phyloP scores from a whole-genome alignment of 1,284 basidiomycete species.

The Ustilago trichophora region DNA sequence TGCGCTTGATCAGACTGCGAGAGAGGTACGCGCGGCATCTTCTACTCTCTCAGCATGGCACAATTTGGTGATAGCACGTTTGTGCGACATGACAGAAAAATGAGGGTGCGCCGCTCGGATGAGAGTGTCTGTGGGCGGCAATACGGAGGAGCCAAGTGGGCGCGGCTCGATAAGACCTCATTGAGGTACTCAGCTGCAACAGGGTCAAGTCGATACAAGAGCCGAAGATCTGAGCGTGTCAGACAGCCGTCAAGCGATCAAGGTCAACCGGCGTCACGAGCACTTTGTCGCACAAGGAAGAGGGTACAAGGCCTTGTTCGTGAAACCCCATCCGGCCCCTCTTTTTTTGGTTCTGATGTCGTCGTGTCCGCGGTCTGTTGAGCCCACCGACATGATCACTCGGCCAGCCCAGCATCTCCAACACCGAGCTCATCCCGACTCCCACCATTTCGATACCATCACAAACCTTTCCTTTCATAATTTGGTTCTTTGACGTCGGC shows the following conservation, averaged over 20 bases:
- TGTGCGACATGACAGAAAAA: background rate
- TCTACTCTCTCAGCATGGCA: no score
- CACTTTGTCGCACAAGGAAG: background rate
- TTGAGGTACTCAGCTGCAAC: background rate
- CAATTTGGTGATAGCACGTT: no score
- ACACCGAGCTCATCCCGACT: slow-evolving; percentile 4
- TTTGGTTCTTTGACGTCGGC: no score
- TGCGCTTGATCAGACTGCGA: no score
- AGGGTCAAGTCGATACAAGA: no score
- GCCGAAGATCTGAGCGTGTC: slow-evolving; percentile 9
- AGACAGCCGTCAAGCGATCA: background rate
- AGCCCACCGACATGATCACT: background rate
- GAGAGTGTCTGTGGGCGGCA: background rate
- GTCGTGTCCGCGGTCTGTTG: no score
- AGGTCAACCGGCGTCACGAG: background rate
- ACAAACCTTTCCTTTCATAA: no score
- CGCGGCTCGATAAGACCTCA: background rate
- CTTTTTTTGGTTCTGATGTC: background rate
- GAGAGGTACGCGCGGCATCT: no score
- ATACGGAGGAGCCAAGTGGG: background rate
- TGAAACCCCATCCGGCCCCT: slow-evolving; percentile 1
- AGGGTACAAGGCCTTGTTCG: background rate
- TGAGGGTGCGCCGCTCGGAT: background rate
- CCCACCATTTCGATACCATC: no score
- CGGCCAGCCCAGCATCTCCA: background rate